These are phyloP conservation scores for Nemophila menziesii DNA, from an alignment of 257 asterid species.

Conservation along the genomic window DNA sequence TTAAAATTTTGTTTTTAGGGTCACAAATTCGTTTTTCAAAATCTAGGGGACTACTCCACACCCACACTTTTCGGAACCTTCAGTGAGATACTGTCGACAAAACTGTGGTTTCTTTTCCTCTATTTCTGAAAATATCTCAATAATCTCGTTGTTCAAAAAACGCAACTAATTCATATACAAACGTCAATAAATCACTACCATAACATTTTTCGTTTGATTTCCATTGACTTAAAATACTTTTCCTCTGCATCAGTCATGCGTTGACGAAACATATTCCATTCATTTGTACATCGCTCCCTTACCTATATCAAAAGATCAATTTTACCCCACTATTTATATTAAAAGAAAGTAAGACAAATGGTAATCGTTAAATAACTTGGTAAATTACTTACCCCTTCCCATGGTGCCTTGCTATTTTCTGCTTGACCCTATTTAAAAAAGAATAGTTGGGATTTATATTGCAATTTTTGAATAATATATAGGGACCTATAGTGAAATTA, in stretches of 20 bases:
- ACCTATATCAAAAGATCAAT: slow-evolving; percentile 31
- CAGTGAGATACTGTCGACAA: no score
- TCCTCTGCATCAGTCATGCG: slow-evolving; percentile 63
- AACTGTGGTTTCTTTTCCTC: not conserved
- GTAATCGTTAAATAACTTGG: not conserved
- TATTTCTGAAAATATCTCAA: not conserved
- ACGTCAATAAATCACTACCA: not conserved
- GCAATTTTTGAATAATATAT: no score
- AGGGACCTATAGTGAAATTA: no score
- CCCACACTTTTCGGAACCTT: no score
- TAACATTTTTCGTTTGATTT: slow-evolving; percentile 29
- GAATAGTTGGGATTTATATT: not conserved
- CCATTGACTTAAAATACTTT: slow-evolving; percentile 50
- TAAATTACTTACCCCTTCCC: slow-evolving; percentile 98
- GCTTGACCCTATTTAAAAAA: slow-evolving; percentile 49
- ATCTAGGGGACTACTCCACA: no score
- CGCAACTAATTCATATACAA: not conserved
- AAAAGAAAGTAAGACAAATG: not conserved
- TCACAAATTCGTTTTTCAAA: no score
- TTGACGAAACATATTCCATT: slow-evolving; percentile 73
- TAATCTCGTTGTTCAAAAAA: not conserved
- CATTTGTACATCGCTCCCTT: slow-evolving; percentile 66
- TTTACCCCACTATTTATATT: not conserved
- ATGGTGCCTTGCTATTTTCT: slow-evolving; percentile 77
- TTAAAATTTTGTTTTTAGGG: no score